Evolutionary conservation across 2,329 filamentous ascomycete genomes (phyloP).

Genomic region (Fusarium cyanostomum): DNA sequence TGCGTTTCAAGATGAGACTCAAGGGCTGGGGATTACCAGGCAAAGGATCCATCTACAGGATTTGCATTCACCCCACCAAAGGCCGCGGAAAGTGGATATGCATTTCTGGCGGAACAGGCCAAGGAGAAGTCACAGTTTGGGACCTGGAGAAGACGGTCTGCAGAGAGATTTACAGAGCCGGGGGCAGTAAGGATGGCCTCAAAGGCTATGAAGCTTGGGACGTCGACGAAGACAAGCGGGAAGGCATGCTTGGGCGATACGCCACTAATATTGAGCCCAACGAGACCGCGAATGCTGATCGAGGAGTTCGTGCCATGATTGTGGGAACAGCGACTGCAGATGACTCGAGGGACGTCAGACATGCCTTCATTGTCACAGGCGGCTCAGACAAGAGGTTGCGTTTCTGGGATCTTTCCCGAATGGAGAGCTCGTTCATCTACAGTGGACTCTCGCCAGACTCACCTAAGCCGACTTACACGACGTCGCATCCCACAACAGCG

Average conservation of each 20-base stretch:
- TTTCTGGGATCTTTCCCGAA: slow-evolving; percentile 88
- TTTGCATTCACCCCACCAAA: slow-evolving; percentile 81
- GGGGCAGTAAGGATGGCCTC: slow-evolving; percentile 66
- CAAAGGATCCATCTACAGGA: slow-evolving; percentile 79
- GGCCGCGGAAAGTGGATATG: slow-evolving; percentile 86
- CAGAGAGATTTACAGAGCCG: slow-evolving; percentile 84
- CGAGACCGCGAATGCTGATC: slow-evolving; percentile 63
- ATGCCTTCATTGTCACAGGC: slow-evolving; percentile 86
- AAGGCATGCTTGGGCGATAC: slow-evolving; percentile 87
- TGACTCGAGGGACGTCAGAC: slow-evolving; percentile 76
- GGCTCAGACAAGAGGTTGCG: slow-evolving; percentile 91
- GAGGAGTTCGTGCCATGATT: slow-evolving; percentile 78
- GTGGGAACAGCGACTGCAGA: slow-evolving; percentile 76
- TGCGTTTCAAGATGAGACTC: slow-evolving; percentile 90
- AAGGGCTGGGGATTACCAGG: slow-evolving; percentile 89
- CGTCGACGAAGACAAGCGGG: slow-evolving; percentile 87
- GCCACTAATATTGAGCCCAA: slow-evolving; percentile 76
- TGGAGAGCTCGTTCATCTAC: slow-evolving; percentile 81
- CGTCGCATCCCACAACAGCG: slow-evolving; percentile 68
- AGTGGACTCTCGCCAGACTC: slow-evolving; percentile 80
- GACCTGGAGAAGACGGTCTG: slow-evolving; percentile 91
- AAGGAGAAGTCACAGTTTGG: slow-evolving; percentile 94
- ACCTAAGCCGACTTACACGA: slow-evolving; percentile 76
- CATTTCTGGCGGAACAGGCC: slow-evolving; percentile 85
- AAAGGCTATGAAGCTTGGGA: slow-evolving; percentile 85